Conservation (phyloP, 2,329 filamentous ascomycete genomes). For the Cercospora sesami region DNA sequence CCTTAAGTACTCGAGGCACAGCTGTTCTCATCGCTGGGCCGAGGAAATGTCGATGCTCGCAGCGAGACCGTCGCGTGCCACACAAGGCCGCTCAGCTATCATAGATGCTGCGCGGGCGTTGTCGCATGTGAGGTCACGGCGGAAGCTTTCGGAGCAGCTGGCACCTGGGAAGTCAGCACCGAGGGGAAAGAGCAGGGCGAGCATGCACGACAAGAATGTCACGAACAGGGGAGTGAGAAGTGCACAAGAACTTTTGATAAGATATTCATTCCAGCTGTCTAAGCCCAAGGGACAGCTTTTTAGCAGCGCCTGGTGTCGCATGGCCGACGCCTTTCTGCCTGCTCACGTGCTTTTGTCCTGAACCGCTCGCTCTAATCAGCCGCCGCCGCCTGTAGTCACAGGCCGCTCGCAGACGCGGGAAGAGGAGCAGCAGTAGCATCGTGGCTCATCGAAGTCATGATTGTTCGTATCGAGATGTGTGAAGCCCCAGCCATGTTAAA, state of each 20-base stretch:
- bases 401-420: constrained; percentile 11
- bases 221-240: background rate
- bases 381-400: constrained; percentile 1
- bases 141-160: background rate
- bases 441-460: background rate
- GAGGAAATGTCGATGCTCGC: background rate
- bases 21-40: accelerated
- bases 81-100: no score
- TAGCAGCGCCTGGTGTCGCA: constrained; percentile 3
- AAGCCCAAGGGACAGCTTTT: background rate
- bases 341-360: background rate
- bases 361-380: background rate
- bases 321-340: background rate
- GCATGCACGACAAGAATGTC: background rate
- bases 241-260: background rate
- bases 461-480: background rate
- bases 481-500: background rate
- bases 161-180: background rate
- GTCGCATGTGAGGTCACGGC: background rate
- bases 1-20: background rate
- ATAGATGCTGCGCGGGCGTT: no score
- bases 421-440: constrained; percentile 11
- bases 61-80: background rate
- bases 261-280: constrained; percentile 1
- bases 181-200: background rate